Base-by-base conservation (phyloP, 2,329 filamentous ascomycete species). In the Xylariaceae sp. region DNA sequence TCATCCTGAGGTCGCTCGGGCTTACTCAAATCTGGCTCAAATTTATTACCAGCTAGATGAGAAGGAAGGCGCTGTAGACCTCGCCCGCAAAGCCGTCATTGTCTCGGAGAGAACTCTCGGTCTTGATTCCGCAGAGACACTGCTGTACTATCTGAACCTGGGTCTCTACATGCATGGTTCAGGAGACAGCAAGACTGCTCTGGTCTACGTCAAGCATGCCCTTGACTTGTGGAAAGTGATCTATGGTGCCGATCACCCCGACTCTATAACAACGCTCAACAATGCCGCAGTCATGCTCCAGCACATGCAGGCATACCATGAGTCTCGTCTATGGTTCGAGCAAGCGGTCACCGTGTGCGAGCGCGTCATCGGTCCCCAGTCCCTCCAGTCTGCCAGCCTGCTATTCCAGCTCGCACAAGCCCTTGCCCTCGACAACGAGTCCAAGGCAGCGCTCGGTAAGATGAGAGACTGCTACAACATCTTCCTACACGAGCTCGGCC, bases 231-330 rank as follows among this genome's bases (percentile, higher is more conserved):
- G 93, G 93, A 97, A 96, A 77, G 83, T 97, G 63, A 93, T 97
- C 64, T 99, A 97, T 68, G 94, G 94, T 31, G 78, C 87, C 31
- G 88, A 90, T 64, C 94, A 99, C 73, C 94, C 94, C 3, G 94
- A 99, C 73, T 96, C 91, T 9, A 97, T 99, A 73, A 99, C 95
- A 9, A 97, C 94, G 14, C 88, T 97, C 73, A 99, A 97, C 81
- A 99, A 99, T 66, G 93, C 90, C 17, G 94, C 94, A 7, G 94
- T 99, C 54, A 99, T 99, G 94, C 84, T 99, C 53, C 94, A 99
- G 73, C 87, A 91, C 50, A 82, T 97, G 63, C 96, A 97, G 78
- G 86, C 89, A 55, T 99, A 96, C 75, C 87, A 93, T 63, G 90
- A 96, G 73, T 97, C 93, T 42, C 87, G 94, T 47, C 80, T 93